Evolutionary conservation across 129 eudicot genomes (phyloP).

Genomic region (Centaurea solstitialis): DNA sequence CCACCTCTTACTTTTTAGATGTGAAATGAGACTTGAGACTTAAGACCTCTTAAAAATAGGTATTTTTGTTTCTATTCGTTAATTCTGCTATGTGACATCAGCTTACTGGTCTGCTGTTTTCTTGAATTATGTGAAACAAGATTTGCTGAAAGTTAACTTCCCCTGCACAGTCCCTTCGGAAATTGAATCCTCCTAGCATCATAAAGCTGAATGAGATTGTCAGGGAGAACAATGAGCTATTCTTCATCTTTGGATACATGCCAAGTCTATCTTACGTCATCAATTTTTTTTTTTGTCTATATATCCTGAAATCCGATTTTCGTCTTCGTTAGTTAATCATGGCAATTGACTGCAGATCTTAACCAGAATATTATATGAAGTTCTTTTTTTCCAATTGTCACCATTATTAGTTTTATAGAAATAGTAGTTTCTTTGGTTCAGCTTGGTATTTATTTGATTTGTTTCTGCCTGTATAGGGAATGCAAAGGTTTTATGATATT

Average conservation of each 20-base stretch:
- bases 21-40: too few relatives aligned
- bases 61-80: too few relatives aligned
- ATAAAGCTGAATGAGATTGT: conserved; percentile 91
- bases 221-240: conserved; percentile 78
- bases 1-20: too few relatives aligned
- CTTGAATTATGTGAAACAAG: not conserved
- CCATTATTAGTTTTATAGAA: not conserved
- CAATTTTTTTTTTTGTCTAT: not conserved
- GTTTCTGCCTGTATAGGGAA: too few relatives aligned
- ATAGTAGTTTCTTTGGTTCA: too few relatives aligned
- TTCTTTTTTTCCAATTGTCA: not conserved
- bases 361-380: not conserved
- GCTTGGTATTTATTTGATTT: too few relatives aligned
- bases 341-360: not conserved
- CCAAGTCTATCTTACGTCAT: conserved; percentile 6
- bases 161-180: conserved; percentile 68
- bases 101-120: not conserved
- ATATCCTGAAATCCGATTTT: not conserved
- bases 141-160: not conserved
- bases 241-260: conserved; percentile 96
- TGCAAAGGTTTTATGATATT: too few relatives aligned
- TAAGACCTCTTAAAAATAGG: too few relatives aligned
- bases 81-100: too few relatives aligned
- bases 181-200: conserved; percentile 87
- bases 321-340: not conserved